A percentile compares a stretch with the other conserved stretches of the same genome.
Evolutionary conservation across 1,284 basidiomycete genomes (phyloP).

Genomic region (Melampsora larici-populina): DNA sequence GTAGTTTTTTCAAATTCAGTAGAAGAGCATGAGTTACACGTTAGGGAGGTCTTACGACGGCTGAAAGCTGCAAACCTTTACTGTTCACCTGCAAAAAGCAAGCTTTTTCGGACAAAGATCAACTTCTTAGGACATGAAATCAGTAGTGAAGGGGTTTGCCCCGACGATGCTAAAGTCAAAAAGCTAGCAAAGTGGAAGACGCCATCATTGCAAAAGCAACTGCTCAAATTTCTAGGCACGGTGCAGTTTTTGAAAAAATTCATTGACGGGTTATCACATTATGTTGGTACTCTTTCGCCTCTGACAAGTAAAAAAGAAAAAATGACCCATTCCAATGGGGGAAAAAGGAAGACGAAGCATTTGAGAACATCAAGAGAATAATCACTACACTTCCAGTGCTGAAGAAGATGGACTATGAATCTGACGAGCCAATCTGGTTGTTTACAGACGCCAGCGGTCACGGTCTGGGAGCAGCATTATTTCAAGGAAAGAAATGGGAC

Average conservation of each 20-base stretch:
- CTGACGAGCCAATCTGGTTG: too few relatives aligned
- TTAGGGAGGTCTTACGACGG: not conserved
- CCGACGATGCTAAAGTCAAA: conserved; percentile 54
- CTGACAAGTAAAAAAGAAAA: conserved; percentile 6
- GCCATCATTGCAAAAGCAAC: conserved; percentile 50
- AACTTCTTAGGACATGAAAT: too few relatives aligned
- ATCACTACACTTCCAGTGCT: too few relatives aligned
- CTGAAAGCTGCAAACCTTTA: not conserved
- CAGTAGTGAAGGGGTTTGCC: conserved; percentile 51
- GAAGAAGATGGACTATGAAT: too few relatives aligned
- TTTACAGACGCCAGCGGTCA: too few relatives aligned
- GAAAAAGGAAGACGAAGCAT: not conserved
- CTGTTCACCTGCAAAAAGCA: not conserved
- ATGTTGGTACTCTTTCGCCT: not conserved
- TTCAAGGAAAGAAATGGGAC: not conserved
- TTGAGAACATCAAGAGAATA: conserved; percentile 14
- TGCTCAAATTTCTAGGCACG: conserved; percentile 55
- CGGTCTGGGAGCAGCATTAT: too few relatives aligned
- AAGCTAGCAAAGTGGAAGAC: conserved; percentile 53
- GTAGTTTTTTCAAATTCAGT: conserved; percentile 56
- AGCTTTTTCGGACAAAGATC: too few relatives aligned
- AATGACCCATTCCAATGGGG: not conserved
- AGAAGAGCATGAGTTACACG: conserved; percentile 52
- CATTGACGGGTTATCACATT: conserved; percentile 48
- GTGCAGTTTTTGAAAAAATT: too few relatives aligned